Conservation (phyloP, 225 moss, liverwort and hornwort species). For the Pleurozium schreberi region DNA sequence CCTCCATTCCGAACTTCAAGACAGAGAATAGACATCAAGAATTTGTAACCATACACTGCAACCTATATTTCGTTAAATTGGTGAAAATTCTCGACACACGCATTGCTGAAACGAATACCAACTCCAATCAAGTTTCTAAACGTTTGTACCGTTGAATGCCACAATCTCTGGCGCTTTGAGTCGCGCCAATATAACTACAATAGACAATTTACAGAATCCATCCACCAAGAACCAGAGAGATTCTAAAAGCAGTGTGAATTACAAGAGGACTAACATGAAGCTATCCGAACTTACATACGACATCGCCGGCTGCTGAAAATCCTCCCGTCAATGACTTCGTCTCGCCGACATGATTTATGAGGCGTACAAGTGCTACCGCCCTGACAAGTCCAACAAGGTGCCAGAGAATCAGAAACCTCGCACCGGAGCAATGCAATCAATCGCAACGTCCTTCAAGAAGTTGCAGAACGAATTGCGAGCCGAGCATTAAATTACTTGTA, state of each 20-base stretch:
- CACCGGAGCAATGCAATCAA: neutral
- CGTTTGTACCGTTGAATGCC: no score
- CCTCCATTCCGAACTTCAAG: neutral
- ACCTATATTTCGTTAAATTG: neutral
- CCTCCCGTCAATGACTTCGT: slow-evolving; percentile 34
- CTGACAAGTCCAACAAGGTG: slow-evolving; percentile 3
- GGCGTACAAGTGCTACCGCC: slow-evolving; percentile 30
- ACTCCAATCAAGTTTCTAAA: neutral
- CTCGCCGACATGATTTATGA: slow-evolving; percentile 18
- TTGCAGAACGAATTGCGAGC: neutral
- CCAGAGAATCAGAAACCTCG: neutral
- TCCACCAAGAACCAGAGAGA: neutral
- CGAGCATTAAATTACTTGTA: neutral
- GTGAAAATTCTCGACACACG: neutral
- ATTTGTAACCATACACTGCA: neutral
- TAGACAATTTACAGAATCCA: neutral
- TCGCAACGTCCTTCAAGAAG: neutral
- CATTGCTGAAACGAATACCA: neutral
- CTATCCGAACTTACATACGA: slow-evolving; percentile 32
- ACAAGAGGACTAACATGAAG: neutral
- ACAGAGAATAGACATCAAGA: neutral
- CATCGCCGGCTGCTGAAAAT: slow-evolving; percentile 46
- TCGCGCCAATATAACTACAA: neutral
- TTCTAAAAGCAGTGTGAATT: neutral
- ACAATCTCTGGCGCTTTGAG: no score